Conservation (phyloP, 2,329 filamentous ascomycete genomes). For the Pseudogymnoascus sp. region DNA sequence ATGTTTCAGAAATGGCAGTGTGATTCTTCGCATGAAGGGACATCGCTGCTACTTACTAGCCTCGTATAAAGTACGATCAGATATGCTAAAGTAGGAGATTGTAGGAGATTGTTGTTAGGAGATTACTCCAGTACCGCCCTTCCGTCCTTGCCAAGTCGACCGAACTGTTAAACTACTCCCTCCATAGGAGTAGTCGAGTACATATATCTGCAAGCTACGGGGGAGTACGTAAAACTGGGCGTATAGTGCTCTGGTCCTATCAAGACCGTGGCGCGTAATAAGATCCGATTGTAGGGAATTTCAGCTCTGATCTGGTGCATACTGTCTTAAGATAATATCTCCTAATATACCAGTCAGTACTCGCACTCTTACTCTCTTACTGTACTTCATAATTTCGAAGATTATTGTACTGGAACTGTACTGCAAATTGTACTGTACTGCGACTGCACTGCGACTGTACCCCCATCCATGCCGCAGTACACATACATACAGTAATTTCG, state of each 20-base stretch:
- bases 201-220: not conserved
- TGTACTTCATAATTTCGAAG: not conserved
- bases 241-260: not conserved
- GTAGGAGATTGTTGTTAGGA: not conserved
- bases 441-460: not conserved
- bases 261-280: not conserved
- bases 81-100: not conserved
- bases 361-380: not conserved
- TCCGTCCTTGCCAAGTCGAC: not conserved
- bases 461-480: not conserved
- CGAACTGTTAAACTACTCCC: not conserved
- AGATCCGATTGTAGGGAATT: not conserved
- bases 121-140: not conserved
- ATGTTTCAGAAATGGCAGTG: not conserved
- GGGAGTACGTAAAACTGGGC: not conserved
- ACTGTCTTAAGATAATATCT: not conserved
- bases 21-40: constrained; percentile 1
- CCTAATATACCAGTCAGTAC: not conserved
- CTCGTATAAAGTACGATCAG: not conserved
- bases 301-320: constrained; percentile 2
- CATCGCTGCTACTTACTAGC: not conserved
- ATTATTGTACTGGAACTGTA: not conserved
- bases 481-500: not conserved
- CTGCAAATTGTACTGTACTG: not conserved
- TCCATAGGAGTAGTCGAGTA: not conserved